Percentiles rank a stretch among this genome's conserved stretches.
phyloP scores from a whole-genome alignment of 306 rosid genomes.

The Fragaria iinumae region DNA sequence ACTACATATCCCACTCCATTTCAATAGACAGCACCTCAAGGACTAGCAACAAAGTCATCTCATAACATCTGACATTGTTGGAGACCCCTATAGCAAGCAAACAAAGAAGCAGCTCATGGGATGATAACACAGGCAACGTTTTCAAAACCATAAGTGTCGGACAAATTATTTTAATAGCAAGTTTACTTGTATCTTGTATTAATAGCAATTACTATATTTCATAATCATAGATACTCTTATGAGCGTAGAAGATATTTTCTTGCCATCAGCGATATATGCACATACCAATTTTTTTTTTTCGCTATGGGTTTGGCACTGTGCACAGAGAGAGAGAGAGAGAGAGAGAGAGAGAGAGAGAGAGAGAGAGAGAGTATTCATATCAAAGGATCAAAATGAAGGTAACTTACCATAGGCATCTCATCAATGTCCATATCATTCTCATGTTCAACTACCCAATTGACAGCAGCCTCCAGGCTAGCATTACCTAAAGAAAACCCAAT shows the following conservation, averaged over 20 bases:
- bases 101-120: neutral
- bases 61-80: neutral
- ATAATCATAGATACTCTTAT: neutral
- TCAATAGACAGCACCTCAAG: neutral
- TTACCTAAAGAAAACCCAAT: constrained; percentile 53
- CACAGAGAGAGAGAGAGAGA: no score
- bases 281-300: no score
- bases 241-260: neutral
- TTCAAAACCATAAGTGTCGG: neutral
- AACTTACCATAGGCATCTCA: constrained; percentile 80
- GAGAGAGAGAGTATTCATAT: neutral
- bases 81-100: neutral
- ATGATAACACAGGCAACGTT: neutral
- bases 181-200: neutral
- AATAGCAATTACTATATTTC: neutral
- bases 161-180: neutral
- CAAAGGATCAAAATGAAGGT: constrained; percentile 11
- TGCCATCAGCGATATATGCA: no score
- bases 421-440: constrained; percentile 81
- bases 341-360: no score
- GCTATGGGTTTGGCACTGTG: neutral
- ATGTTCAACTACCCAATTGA: constrained; percentile 88
- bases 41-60: neutral
- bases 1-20: neutral
- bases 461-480: constrained; percentile 80